Evolutionary conservation across 768 basidiomycete species (phyloP).

Genomic region (Paxillus rubicundulus): DNA sequence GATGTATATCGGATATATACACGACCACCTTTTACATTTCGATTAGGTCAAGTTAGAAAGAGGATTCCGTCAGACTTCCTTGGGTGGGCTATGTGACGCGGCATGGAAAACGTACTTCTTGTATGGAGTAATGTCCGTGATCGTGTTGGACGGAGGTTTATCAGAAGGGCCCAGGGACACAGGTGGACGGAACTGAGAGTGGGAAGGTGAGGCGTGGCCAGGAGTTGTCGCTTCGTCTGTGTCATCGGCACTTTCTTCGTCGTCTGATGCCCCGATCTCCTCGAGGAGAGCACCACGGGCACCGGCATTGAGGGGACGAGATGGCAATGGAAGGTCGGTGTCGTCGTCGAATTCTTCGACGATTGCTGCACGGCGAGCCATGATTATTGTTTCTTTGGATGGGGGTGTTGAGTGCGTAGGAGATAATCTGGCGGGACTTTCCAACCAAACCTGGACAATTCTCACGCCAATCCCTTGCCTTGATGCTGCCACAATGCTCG

Average conservation of each 20-base stretch:
- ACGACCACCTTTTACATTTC: constrained; percentile 70
- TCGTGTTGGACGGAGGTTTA: constrained; percentile 35
- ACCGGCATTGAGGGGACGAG: constrained; percentile 60
- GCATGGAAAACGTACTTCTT: constrained; percentile 57
- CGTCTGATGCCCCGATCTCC: constrained; percentile 59
- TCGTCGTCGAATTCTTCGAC: constrained; percentile 92
- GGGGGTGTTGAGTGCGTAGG: not conserved
- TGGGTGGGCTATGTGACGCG: not conserved
- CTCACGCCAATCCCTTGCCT: constrained; percentile 18
- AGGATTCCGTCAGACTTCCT: constrained; percentile 4
- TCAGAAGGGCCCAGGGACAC: constrained; percentile 16
- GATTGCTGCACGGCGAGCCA: constrained; percentile 70
- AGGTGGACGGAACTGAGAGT: constrained; percentile 22
- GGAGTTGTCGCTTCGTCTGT: constrained; percentile 35
- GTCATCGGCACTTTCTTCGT: constrained; percentile 41
- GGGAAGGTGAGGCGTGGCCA: constrained; percentile 56
- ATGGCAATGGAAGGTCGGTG: constrained; percentile 83
- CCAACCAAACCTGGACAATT: not conserved
- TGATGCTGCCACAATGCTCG: constrained; percentile 10
- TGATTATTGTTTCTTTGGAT: constrained; percentile 27
- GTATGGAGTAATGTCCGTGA: constrained; percentile 79
- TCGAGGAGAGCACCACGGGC: constrained; percentile 74
- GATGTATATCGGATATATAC: constrained; percentile 95
- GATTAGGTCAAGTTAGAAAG: not conserved
- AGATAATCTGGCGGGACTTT: no score